Percentiles rank a stretch among this genome's conserved stretches.
These are phyloP conservation scores for Fusarium coffeatum DNA, from an alignment of 2,329 filamentous ascomycete species.

Conservation along the genomic window DNA sequence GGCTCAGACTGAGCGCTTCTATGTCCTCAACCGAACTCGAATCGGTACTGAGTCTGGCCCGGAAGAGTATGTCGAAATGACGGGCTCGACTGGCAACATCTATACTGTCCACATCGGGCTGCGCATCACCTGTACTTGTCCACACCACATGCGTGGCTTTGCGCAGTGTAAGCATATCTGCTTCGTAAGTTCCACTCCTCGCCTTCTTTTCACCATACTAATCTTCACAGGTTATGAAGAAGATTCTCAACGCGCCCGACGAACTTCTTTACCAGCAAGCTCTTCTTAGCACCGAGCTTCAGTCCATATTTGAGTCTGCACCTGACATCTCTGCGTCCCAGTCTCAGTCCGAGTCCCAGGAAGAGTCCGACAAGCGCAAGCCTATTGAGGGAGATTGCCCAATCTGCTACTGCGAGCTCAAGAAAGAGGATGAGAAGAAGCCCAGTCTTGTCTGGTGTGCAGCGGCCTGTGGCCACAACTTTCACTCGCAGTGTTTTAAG, in stretches of 20 bases:
- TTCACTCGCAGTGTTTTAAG: conserved; percentile 65
- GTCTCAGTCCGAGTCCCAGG: conserved; percentile 57
- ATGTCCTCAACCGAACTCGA: conserved; percentile 57
- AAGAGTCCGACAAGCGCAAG: conserved; percentile 56
- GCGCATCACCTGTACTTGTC: conserved; percentile 67
- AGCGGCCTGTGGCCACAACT: conserved; percentile 65
- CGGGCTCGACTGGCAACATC: conserved; percentile 74
- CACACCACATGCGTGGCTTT: conserved; percentile 62
- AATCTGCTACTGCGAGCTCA: conserved; percentile 66
- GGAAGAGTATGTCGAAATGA: conserved; percentile 67
- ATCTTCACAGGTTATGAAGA: conserved; percentile 61
- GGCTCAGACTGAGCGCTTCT: conserved; percentile 59
- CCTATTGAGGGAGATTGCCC: conserved; percentile 66
- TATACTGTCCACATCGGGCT: conserved; percentile 67
- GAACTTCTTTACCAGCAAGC: conserved; percentile 71
- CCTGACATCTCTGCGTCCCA: conserved; percentile 53
- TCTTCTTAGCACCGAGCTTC: conserved; percentile 68
- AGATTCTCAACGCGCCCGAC: conserved; percentile 67
- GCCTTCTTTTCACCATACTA: not conserved
- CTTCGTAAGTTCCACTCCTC: conserved; percentile 57
- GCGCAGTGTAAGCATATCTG: conserved; percentile 75
- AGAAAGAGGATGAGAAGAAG: conserved; percentile 48
- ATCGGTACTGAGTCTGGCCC: conserved; percentile 53
- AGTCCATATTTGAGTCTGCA: conserved; percentile 66
- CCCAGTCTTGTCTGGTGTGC: conserved; percentile 61